Evolutionary conservation across 2,329 filamentous ascomycete species (phyloP).

Genomic region (Aquanectria penicillioides): DNA sequence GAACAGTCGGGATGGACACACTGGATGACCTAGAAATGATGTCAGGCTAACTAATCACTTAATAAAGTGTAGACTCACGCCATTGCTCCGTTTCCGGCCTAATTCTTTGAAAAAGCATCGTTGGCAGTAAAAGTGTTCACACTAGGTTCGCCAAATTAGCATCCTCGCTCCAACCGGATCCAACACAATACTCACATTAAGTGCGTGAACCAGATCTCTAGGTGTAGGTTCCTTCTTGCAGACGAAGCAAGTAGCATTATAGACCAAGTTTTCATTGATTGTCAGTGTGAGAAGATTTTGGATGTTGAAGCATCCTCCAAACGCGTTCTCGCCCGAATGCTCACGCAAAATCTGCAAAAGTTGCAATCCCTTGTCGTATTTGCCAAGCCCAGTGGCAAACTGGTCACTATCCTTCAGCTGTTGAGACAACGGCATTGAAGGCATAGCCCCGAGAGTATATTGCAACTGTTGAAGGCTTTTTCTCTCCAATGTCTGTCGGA

Average conservation of each 20-base stretch:
- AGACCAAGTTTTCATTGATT: conserved; percentile 17
- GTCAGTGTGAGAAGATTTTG: conserved; percentile 17
- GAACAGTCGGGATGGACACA: background rate
- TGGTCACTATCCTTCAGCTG: conserved; percentile 2
- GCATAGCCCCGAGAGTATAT: background rate
- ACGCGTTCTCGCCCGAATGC: background rate
- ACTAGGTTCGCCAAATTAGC: conserved; percentile 42
- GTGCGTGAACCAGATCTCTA: background rate
- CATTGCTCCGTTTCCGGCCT: rapidly evolving
- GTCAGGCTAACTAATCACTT: background rate
- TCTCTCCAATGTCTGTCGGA: conserved; percentile 4
- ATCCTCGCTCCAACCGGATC: too few species aligned
- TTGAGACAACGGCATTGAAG: conserved; percentile 3
- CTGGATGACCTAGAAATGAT: background rate
- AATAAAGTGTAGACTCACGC: background rate
- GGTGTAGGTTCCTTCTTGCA: conserved; percentile 2
- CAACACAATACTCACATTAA: conserved; percentile 25
- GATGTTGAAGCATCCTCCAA: conserved; percentile 37
- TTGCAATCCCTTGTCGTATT: conserved; percentile 26
- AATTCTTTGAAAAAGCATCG: conserved; percentile 34
- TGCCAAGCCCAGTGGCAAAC: background rate
- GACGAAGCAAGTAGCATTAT: background rate
- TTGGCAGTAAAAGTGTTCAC: conserved; percentile 46
- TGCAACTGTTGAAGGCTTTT: background rate
- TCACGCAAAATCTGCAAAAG: background rate